Conservation (phyloP, 2,329 filamentous ascomycete genomes). For the Talaromyces pinophilus region DNA sequence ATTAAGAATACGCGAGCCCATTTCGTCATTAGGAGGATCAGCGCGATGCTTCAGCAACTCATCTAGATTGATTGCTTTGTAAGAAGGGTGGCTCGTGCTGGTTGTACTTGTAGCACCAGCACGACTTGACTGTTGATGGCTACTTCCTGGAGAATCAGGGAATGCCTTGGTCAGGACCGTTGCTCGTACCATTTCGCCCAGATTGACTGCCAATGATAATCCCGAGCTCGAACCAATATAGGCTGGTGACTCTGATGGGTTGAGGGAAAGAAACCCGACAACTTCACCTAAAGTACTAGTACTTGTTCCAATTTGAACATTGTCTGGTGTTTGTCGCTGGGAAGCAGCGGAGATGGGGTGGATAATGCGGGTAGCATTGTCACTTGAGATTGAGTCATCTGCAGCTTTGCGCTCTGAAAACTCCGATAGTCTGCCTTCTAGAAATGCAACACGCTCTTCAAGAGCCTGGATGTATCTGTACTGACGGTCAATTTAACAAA, state of each 20-base stretch:
- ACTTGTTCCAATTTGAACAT: slow-evolving; percentile 29
- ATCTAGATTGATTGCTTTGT: slow-evolving; percentile 39
- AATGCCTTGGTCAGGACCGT: slow-evolving; percentile 57
- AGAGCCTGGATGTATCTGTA: slow-evolving; percentile 46
- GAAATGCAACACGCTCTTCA: slow-evolving; percentile 46
- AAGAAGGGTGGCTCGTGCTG: slow-evolving; percentile 11
- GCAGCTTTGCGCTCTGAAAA: slow-evolving; percentile 23
- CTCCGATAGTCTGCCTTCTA: slow-evolving; percentile 39
- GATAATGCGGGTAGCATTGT: slow-evolving; percentile 23
- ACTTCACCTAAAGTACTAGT: slow-evolving; percentile 47
- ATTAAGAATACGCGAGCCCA: slow-evolving; percentile 48
- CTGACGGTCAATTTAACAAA: not conserved
- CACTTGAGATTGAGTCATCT: slow-evolving; percentile 21
- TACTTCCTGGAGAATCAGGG: slow-evolving; percentile 28
- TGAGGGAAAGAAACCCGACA: slow-evolving; percentile 53
- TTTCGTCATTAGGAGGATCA: slow-evolving; percentile 51
- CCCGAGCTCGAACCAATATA: slow-evolving; percentile 55
- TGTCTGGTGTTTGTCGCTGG: slow-evolving; percentile 28
- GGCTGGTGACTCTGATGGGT: slow-evolving; percentile 48
- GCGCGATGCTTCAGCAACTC: slow-evolving; percentile 47
- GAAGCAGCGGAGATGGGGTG: slow-evolving; percentile 30
- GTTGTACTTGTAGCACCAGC: slow-evolving; percentile 22
- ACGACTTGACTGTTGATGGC: slow-evolving; percentile 8
- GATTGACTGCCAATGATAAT: slow-evolving; percentile 51
- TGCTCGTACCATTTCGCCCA: slow-evolving; percentile 57